phyloP scores from a whole-genome alignment of 176 grass and related monocot genomes.

The Aegilops longissima region DNA sequence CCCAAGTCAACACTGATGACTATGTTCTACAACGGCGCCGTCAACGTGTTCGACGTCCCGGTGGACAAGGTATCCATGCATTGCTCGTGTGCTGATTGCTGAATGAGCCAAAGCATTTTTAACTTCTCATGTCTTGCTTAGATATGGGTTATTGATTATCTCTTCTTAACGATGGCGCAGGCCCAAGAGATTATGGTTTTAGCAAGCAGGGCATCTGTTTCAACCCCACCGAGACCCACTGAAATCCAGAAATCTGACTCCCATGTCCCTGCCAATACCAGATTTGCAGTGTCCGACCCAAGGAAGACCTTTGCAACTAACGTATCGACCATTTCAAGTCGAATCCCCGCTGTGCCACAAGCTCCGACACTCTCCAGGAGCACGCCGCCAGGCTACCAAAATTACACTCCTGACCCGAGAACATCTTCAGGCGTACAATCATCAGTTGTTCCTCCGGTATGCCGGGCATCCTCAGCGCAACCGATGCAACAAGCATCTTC shows the following conservation, averaged over 20 bases:
- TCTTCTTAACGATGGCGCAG: constrained; percentile 18
- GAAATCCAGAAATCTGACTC: constrained; percentile 19
- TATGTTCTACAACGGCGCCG: constrained; percentile 75
- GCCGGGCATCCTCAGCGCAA: constrained; percentile 31
- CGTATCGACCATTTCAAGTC: constrained; percentile 38
- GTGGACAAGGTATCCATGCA: constrained; percentile 52
- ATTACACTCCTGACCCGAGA: constrained; percentile 1
- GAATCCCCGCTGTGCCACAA: constrained; percentile 31
- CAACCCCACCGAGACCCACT: constrained; percentile 13
- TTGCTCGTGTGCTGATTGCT: background rate
- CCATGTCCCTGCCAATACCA: constrained; percentile 2
- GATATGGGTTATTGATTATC: too few relatives aligned
- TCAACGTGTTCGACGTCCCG: constrained; percentile 76
- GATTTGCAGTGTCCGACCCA: constrained; percentile 37
- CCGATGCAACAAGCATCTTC: constrained; percentile 28
- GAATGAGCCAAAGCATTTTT: background rate
- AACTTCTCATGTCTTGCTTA: too few relatives aligned
- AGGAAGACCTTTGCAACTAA: constrained; percentile 33
- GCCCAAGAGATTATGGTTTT: constrained; percentile 69
- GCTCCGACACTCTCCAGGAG: constrained; percentile 22
- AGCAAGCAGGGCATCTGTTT: constrained; percentile 62
- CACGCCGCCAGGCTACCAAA: constrained; percentile 47
- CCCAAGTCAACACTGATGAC: constrained; percentile 54
- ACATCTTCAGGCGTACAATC: constrained; percentile 24
- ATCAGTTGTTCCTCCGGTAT: constrained; percentile 22